A percentile compares a stretch with the other conserved stretches of the same genome.
phyloP scores from a whole-genome alignment of 768 basidiomycete species.

The Hygrocybe punicea region DNA sequence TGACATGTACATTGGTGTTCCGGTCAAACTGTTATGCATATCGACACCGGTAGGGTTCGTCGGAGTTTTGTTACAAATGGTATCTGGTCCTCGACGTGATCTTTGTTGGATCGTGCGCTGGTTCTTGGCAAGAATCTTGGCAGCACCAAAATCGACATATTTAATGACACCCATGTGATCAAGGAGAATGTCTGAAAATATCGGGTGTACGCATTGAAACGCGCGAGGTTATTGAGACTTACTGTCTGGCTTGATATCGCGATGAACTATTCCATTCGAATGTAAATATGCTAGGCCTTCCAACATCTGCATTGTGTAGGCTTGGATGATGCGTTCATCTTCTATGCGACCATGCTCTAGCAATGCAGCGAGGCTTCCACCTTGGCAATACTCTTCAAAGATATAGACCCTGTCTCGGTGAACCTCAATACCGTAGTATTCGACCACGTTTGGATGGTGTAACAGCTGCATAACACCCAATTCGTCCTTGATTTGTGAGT shows the following conservation, averaged over 20 bases:
- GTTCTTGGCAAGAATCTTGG: slow-evolving; percentile 91
- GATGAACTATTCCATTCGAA: slow-evolving; percentile 86
- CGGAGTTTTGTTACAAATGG: slow-evolving; percentile 23
- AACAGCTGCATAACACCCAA: slow-evolving; percentile 97
- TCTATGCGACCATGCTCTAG: slow-evolving; percentile 94
- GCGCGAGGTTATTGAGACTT: slow-evolving; percentile 34
- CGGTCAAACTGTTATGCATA: slow-evolving; percentile 84
- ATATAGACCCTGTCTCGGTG: slow-evolving; percentile 99
- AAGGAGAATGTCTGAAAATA: slow-evolving; percentile 79
- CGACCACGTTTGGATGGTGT: slow-evolving; percentile 95
- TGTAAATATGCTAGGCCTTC: slow-evolving; percentile 93
- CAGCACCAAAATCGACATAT: slow-evolving; percentile 96
- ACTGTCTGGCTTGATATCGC: slow-evolving; percentile 99
- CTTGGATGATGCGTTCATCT: slow-evolving; percentile 91
- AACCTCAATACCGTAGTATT: slow-evolving; percentile 98
- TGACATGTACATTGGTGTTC: slow-evolving; percentile 99
- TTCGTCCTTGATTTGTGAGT: slow-evolving; percentile 93
- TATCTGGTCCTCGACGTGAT: slow-evolving; percentile 56
- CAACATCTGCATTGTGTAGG: slow-evolving; percentile 96
- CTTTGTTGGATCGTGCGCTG: slow-evolving; percentile 76
- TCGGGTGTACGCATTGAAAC: not conserved
- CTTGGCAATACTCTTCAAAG: slow-evolving; percentile 97
- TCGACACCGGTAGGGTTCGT: slow-evolving; percentile 42
- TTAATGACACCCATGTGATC: slow-evolving; percentile 90
- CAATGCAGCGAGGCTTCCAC: slow-evolving; percentile 84